Base-by-base conservation (phyloP, 768 basidiomycete genomes). In the Boletus vinaceobasis region DNA sequence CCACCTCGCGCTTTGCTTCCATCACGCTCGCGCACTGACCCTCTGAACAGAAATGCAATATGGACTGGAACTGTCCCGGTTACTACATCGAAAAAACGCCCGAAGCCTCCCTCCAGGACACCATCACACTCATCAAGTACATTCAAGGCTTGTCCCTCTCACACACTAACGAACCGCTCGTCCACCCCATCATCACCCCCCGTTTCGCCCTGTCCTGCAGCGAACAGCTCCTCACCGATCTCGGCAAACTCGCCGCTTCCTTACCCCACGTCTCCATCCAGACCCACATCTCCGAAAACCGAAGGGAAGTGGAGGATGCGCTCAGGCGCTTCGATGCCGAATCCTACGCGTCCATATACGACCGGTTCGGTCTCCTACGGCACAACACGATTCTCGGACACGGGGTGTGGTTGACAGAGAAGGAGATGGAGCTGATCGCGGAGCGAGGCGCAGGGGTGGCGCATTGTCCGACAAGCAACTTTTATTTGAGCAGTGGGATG, bases 381-480 rank as follows among this genome's bases (percentile, higher is more conserved):
- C 62, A 74, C 17, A 90, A 89, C 64, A 96, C 95, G 0, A 78
- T 97, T 29, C 76, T 97, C 29, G 94, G 86, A 4, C 95, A 97
- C 65, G 93, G 83, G 3, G 82, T 94, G 4, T 87, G 90, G 70
- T 73, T 98, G 39, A 80, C 79, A 14, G 78, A 83, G 9, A 75
- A 77, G 7, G 95, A 97, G 70, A 73, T 92, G 52, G 73, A 78
- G 19, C 69, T 95, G 17, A 83, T 97, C 59, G 80, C 80, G 60
- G 53, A 74, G 56, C 74, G 79, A 40, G 72, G 75, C 4, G 84
- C 87, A 3, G 94, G 93, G 2, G 81, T 98, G 42, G 89, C 88
- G 59, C 95, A 97, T 71, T 98, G 95, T 68, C 93, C 95, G 15
- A 88, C 88, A 43, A 93, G 90, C 66, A 98, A 97, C 70, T 89